phyloP scores from a whole-genome alignment of 2,329 filamentous ascomycete genomes.

The Orbilia javanica region DNA sequence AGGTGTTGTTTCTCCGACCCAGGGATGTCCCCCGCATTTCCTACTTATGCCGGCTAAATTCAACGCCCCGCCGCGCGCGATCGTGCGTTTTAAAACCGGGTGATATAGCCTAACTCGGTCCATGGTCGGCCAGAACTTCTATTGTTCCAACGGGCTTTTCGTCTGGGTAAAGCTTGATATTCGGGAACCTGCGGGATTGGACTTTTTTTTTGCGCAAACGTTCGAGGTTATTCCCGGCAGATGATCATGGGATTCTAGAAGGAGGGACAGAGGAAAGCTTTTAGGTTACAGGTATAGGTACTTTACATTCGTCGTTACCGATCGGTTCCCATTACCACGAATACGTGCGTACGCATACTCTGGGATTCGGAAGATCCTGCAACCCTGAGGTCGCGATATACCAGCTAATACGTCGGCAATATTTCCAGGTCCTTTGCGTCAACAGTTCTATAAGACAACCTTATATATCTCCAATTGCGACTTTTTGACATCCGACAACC shows the following conservation, averaged over 20 bases:
- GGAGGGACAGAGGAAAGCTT: background rate
- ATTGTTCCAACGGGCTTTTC: background rate
- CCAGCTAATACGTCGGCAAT: background rate
- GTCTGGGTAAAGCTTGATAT: constrained; percentile 19
- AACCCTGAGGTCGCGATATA: too few species aligned
- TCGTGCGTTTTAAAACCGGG: constrained; percentile 22
- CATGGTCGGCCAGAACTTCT: background rate
- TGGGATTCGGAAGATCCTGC: background rate
- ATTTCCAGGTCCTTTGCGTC: background rate
- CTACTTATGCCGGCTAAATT: constrained; percentile 9
- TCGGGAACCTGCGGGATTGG: too few species aligned
- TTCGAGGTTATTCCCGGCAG: background rate
- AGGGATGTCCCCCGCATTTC: constrained; percentile 12
- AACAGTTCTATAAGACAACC: background rate
- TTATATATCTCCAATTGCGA: background rate
- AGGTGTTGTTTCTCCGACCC: constrained; percentile 2
- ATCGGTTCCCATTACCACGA: background rate
- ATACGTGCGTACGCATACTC: background rate
- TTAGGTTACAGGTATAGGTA: background rate
- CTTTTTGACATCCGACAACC: background rate
- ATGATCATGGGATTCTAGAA: constrained; percentile 1
- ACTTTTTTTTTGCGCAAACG: background rate
- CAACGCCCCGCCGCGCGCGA: background rate
- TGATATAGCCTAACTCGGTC: constrained; percentile 20
- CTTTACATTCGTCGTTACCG: background rate